Evolutionary conservation across 2,329 filamentous ascomycete species (phyloP).

Genomic region (Aspergillus japonicus): DNA sequence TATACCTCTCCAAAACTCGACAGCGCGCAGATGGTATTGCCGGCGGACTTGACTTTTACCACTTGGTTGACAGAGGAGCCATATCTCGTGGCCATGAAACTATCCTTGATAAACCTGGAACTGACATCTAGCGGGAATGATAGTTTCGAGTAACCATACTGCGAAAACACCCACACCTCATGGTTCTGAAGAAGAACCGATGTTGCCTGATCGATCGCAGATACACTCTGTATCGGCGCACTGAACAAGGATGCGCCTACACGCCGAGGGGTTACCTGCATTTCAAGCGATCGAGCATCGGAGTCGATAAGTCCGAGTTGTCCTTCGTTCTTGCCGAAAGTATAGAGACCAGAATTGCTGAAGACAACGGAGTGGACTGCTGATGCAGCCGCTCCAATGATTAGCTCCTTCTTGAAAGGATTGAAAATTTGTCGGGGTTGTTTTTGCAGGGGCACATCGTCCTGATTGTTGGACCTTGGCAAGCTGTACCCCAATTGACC

Average conservation of each 20-base stretch:
- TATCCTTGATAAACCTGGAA: slow-evolving; percentile 66
- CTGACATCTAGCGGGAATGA: slow-evolving; percentile 74
- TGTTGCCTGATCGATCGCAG: slow-evolving; percentile 87
- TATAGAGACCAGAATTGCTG: slow-evolving; percentile 77
- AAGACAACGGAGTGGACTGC: slow-evolving; percentile 88
- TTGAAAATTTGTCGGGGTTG: slow-evolving; percentile 88
- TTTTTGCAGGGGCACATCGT: slow-evolving; percentile 80
- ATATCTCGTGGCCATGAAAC: slow-evolving; percentile 64
- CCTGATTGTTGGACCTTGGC: slow-evolving; percentile 60
- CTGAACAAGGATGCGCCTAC: slow-evolving; percentile 82
- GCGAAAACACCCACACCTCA: slow-evolving; percentile 90
- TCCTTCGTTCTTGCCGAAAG: slow-evolving; percentile 92
- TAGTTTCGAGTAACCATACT: slow-evolving; percentile 91
- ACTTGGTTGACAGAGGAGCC: slow-evolving; percentile 67
- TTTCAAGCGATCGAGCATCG: slow-evolving; percentile 83
- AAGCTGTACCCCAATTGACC: slow-evolving; percentile 84
- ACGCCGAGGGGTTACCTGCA: slow-evolving; percentile 78
- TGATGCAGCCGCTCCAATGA: slow-evolving; percentile 83
- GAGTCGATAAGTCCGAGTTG: slow-evolving; percentile 94
- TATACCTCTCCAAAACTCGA: slow-evolving; percentile 84
- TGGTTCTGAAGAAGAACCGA: slow-evolving; percentile 80
- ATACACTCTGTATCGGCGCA: slow-evolving; percentile 71
- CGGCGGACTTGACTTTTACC: slow-evolving; percentile 74
- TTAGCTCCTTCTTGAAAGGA: slow-evolving; percentile 77
- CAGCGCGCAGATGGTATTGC: slow-evolving; percentile 87